Conservation (phyloP, 129 eudicot species). For the Logfia minima region DNA sequence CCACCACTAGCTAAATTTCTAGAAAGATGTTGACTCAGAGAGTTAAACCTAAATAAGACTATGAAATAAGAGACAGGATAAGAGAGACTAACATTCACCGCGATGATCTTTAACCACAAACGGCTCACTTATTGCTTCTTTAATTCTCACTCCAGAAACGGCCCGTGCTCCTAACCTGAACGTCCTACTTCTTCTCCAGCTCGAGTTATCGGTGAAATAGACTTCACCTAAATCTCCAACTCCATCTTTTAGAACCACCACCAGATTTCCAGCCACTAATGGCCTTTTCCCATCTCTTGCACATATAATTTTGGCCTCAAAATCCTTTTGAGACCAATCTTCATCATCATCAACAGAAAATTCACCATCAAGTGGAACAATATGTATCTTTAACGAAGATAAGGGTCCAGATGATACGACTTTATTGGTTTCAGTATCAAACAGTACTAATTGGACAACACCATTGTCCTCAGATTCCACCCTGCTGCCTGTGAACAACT, state of each 20-base stretch:
- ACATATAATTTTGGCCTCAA: constrained; percentile 38
- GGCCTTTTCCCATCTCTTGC: constrained; percentile 87
- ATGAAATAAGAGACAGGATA: not conserved
- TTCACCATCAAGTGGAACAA: constrained; percentile 72
- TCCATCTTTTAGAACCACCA: constrained; percentile 48
- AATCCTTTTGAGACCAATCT: constrained; percentile 70
- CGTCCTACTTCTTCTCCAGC: constrained; percentile 76
- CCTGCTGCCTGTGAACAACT: constrained; percentile 56
- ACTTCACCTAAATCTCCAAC: constrained; percentile 64
- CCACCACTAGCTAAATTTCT: not conserved
- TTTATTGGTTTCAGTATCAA: constrained; percentile 46
- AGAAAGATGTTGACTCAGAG: not conserved
- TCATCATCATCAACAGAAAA: constrained; percentile 57
- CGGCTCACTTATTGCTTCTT: constrained; percentile 66
- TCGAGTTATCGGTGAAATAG: constrained; percentile 79
- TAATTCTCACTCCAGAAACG: constrained; percentile 38
- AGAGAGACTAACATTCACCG: constrained; percentile 73
- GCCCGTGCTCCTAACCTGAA: constrained; percentile 65
- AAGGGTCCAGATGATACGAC: constrained; percentile 52
- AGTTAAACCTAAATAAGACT: not conserved
- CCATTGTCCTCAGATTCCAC: constrained; percentile 42
- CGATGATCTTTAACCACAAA: constrained; percentile 84
- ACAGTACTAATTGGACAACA: constrained; percentile 48
- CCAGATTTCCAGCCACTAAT: constrained; percentile 57
- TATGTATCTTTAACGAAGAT: constrained; percentile 53